These are phyloP conservation scores for Plantago elongata DNA, from an alignment of 257 asterid genomes.

Conservation along the genomic window DNA sequence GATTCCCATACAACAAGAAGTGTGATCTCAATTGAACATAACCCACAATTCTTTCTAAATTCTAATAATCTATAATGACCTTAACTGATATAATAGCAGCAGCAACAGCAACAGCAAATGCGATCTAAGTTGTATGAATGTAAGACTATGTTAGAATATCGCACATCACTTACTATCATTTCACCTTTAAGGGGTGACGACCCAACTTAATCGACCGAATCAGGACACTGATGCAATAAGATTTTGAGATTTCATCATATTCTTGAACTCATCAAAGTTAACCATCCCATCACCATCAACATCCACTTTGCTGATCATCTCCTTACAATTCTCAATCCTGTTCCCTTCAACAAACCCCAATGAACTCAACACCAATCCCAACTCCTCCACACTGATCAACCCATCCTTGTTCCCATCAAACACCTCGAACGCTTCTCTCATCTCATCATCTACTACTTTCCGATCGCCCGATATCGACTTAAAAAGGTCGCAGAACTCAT, in stretches of 20 bases:
- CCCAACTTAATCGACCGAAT: neutral
- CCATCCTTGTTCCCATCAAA: constrained; percentile 81
- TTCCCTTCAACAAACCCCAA: constrained; percentile 56
- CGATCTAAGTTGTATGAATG: too few relatives aligned
- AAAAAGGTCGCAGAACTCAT: constrained; percentile 61
- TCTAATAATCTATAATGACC: too few relatives aligned
- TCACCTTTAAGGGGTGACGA: too few relatives aligned
- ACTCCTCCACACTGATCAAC: constrained; percentile 58
- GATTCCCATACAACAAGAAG: too few relatives aligned
- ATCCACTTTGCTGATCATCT: constrained; percentile 75
- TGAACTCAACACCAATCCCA: constrained; percentile 59
- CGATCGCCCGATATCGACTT: constrained; percentile 24
- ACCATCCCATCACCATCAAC: constrained; percentile 93
- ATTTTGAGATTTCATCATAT: constrained; percentile 61
- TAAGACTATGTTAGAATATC: too few relatives aligned
- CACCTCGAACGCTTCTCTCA: constrained; percentile 75
- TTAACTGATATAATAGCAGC: too few relatives aligned
- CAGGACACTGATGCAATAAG: constrained; percentile 38
- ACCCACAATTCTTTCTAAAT: too few relatives aligned
- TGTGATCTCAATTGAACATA: too few relatives aligned
- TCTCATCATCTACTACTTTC: constrained; percentile 19
- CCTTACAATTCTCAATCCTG: constrained; percentile 56
- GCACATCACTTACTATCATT: too few relatives aligned
- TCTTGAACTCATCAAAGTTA: constrained; percentile 63
- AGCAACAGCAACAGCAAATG: too few relatives aligned